Base-by-base conservation (phyloP, 345 rosid species). In the Sonneratia caseolaris region DNA sequence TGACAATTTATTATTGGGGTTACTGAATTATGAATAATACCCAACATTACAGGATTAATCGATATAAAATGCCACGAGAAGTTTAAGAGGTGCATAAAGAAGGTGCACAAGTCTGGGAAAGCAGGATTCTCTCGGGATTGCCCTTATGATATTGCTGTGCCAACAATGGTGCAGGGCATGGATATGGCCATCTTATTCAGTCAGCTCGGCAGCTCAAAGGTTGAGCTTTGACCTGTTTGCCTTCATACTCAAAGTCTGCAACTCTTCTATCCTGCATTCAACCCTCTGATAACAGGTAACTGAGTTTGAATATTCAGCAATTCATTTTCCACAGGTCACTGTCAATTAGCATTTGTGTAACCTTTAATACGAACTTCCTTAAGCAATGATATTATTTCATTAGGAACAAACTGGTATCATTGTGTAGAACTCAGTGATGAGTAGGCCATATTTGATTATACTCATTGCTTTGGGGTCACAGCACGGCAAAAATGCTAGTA, bases 101-200 rank as follows among this genome's bases (percentile, higher is more conserved):
- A 77, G 71, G 86, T 91, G 48, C 87, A 73, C 37, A 86, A 77
- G 72, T 71, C 87, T 11, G 86, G 88, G 21, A 87, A 88, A 68
- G 78, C 69, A 9, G 91, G 96, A 14, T 91, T 94, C 75, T 94
- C 97, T 55, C 70, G 37, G 22, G 82, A 68, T 55, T 94, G 98
- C 70, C 86, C 95, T 35, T 87, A 88, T 74, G 84, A 88, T 1
- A 76, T 68, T 8, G 95, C 81, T 36, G 86, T 91, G 75, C 98
- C 96, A 10, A 94, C 96, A 2, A 86, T 91, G 85, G 76, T 77
- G 37, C 85, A 86, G 69, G 96, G 96, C 77, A 94, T 94, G 96
- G 90, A 86, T 68, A 81, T 84, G 80, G 97, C 96, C 65, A 89
- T 91, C 77, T 68, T 91, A 75, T 70, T 93, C 62, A 86, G 97